Conservation (phyloP, 2,329 filamentous ascomycete genomes). For the Calonectria pauciramosa region DNA sequence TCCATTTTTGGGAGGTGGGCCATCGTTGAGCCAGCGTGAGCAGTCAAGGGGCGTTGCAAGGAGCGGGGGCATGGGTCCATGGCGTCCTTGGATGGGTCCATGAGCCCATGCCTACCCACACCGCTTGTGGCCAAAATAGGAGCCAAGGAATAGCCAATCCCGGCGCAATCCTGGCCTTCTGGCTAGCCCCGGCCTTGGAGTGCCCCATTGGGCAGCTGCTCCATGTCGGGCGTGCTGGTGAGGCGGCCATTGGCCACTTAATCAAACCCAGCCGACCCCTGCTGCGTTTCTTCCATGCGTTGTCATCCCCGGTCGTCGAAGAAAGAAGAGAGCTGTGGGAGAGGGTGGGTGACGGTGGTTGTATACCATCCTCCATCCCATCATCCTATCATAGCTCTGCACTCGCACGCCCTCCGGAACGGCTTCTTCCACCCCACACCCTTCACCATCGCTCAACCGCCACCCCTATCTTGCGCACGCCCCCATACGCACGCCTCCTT, state of each 20-base stretch:
- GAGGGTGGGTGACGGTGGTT: background rate
- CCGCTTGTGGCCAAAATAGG: slow-evolving; percentile 52
- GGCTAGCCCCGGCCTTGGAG: slow-evolving; percentile 62
- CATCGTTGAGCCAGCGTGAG: slow-evolving; percentile 25
- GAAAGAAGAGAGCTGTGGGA: slow-evolving; percentile 7
- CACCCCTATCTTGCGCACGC: background rate
- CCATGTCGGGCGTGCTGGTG: slow-evolving; percentile 56
- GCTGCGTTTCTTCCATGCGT: slow-evolving; percentile 67
- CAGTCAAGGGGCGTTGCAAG: slow-evolving; percentile 25
- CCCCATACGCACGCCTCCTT: background rate
- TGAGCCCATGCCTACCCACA: slow-evolving; percentile 46
- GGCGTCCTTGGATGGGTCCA: slow-evolving; percentile 27
- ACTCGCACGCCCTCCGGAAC: background rate
- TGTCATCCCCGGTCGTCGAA: slow-evolving; percentile 51
- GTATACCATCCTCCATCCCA: slow-evolving; percentile 14
- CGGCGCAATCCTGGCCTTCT: slow-evolving; percentile 56
- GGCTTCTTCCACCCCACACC: slow-evolving; percentile 9
- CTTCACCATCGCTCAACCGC: background rate
- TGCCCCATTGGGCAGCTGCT: slow-evolving; percentile 65
- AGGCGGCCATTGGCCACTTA: slow-evolving; percentile 64
- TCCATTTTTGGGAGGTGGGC: slow-evolving; percentile 41
- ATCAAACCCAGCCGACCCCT: slow-evolving; percentile 64
- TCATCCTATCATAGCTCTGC: slow-evolving; percentile 9
- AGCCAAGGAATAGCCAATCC: slow-evolving; percentile 50
- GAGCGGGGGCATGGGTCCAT: slow-evolving; percentile 19